Evolutionary conservation across 371 early-diverging fungal genomes (phyloP), one percentile per base, ranked within the genome.

Genomic region (Phascolomyces articulosus): DNA sequence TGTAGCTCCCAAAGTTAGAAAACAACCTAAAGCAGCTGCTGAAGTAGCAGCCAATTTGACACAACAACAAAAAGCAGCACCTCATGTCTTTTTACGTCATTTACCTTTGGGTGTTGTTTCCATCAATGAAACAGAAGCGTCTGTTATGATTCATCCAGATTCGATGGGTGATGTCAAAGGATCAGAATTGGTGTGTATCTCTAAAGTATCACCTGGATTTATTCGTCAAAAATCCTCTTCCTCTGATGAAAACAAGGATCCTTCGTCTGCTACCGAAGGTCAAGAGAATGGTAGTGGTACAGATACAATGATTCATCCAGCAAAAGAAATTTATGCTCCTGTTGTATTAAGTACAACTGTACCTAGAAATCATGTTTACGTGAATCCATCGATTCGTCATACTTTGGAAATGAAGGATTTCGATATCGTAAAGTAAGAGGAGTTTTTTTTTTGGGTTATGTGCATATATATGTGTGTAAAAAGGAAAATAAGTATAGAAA

Each of bases 1-100:
- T 70, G 90, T 94, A 13, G 90, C 91, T 4, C 93, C 94, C n/a
- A 91, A 91, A 77, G 80, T 84, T n/a, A 58, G 66, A 23, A 65
- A 72, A 40, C 51, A 55, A n/a, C 61, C 68, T 2, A 68, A 68
- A 58, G 60, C 64, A n/a, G 61, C 62, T 0, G 60, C 64, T 26
- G 64, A 67, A 29, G 61, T 55, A 0, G 66, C 68, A 4, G 65
- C 72, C 28, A 26, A 55, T 4, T n/a, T 57, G 20, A 21, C 48
- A 23, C 54, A 64, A 28, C 56, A 70, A 40, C 71, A 70, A 58
- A 65, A 70, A 49, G 31, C 58, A 3, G 66, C 69, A 2, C 68
- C 74, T 3, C 68, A 68, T 56, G 31, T 74, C 34, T 66, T 63
- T 58, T 40, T 74, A n/a, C 74, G 74, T 24, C 58, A 47, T 15